Evolutionary conservation across 306 rosid species (phyloP).

Genomic region (Betula pendula): DNA sequence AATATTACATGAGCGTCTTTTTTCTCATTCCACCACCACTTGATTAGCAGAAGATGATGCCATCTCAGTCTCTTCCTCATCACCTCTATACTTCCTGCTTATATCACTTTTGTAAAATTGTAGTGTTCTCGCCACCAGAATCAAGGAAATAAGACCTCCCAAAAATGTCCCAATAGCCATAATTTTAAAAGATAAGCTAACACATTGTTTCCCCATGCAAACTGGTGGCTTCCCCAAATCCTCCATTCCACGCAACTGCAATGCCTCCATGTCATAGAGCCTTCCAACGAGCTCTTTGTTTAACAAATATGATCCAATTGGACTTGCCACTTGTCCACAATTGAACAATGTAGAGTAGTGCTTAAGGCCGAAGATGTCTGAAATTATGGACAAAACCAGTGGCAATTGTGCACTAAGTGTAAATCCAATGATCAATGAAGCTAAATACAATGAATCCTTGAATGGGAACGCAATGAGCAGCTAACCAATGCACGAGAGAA

Average conservation of each 20-base stretch:
- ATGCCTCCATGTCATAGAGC: conserved; percentile 40
- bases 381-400: conserved; percentile 43
- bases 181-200: conserved; percentile 26
- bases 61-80: neutral
- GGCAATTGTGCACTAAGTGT: conserved; percentile 49
- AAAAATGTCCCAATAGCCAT: conserved; percentile 34
- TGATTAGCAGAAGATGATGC: too few relatives aligned
- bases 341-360: conserved; percentile 50
- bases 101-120: conserved; percentile 31
- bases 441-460: conserved; percentile 35
- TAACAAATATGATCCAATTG: conserved; percentile 41
- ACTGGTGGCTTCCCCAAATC: conserved; percentile 28
- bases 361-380: conserved; percentile 51
- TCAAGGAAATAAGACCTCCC: conserved; percentile 30
- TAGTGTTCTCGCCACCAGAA: conserved; percentile 31
- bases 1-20: too few relatives aligned
- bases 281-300: conserved; percentile 38
- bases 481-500: conserved; percentile 36
- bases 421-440: conserved; percentile 43
- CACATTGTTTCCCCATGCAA: conserved; percentile 33
- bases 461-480: conserved; percentile 44
- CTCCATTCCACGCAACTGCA: conserved; percentile 24
- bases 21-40: too few relatives aligned
- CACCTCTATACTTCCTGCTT: conserved; percentile 25
- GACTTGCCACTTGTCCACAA: conserved; percentile 47